Evolutionary conservation across 106 monocot species (phyloP), one percentile per base, ranked within the genome.

Genomic region (Phalaenopsis aphrodite): DNA sequence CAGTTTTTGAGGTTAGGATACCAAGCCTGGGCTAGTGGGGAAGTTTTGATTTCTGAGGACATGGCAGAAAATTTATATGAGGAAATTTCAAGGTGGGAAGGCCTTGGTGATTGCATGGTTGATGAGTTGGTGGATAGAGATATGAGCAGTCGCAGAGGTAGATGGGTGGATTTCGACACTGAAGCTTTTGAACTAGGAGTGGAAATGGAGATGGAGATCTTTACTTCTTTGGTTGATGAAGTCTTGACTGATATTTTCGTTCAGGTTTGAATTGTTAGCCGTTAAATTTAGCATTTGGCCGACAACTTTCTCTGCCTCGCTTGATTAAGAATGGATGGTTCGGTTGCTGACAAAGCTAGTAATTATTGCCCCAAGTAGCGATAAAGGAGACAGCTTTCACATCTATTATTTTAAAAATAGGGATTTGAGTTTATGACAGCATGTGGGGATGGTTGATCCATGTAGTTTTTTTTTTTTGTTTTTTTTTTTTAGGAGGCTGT

Each of bases 101-200:
- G 81, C 66, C 88, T 87, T 71, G 92, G 83, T 71, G 92, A 92
- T 42, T 86, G 87, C 78, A 89, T 92, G 94, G 92, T 94, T 47
- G 98, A 98, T 71, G 92, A 92, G 67, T 84, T 98, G 45, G 98
- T 98, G 36, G 90, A 94, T 37, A 86, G 68, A 58, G 98, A 98
- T 80, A 94, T 94, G 98, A 91, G 94, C 80, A 82, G 48, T 73
- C 52, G 86, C 24, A 78, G 87, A 48, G 99, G 99, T 18, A 90
- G 82, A 77, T 98, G 98, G 98, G 71, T 88, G 18, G 83, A 94
- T 75, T 92, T 92, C 45, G 91, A 94, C 79, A 79, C 69, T 5
- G 98, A 98, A 80, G 81, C 85, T 19, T 98, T 91, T 56, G 79
- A 87, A 58, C 46, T 67, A 16, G 97, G 90, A 42, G 66, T 58